Conservation (phyloP, 768 basidiomycete species). For the Lentinula lateritia region DNA sequence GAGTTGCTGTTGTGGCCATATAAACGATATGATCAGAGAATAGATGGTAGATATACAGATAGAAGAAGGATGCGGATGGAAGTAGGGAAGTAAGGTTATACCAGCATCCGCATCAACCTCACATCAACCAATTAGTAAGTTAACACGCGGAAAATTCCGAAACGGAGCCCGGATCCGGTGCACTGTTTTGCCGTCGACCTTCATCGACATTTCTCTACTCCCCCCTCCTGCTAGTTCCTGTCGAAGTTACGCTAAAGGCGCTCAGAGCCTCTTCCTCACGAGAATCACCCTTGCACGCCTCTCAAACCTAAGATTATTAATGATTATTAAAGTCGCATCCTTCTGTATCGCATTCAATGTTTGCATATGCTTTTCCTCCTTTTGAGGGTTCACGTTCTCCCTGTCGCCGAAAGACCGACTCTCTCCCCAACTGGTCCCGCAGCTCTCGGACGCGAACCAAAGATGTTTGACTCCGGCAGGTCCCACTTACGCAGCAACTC, state of each 20-base stretch:
- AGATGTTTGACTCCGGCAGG: no score
- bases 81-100: slow-evolving; percentile 1
- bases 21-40: neutral
- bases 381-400: neutral
- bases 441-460: neutral
- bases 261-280: no score
- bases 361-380: no score
- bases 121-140: neutral
- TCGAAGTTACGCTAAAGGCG: no score
- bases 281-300: no score
- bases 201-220: neutral
- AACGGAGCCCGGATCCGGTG: neutral
- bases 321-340: no score
- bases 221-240: no score
- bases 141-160: neutral
- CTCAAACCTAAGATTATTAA: no score
- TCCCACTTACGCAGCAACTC: no score
- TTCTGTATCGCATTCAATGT: no score
- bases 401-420: neutral
- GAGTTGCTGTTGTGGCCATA: slow-evolving; percentile 15
- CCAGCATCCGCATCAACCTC: neutral
- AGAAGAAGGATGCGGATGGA: neutral
- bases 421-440: no score
- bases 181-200: neutral
- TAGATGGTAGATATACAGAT: slow-evolving; percentile 7